Evolutionary conservation across 805 yeast species (phyloP).

Genomic region (Candida arabinofermentans): DNA sequence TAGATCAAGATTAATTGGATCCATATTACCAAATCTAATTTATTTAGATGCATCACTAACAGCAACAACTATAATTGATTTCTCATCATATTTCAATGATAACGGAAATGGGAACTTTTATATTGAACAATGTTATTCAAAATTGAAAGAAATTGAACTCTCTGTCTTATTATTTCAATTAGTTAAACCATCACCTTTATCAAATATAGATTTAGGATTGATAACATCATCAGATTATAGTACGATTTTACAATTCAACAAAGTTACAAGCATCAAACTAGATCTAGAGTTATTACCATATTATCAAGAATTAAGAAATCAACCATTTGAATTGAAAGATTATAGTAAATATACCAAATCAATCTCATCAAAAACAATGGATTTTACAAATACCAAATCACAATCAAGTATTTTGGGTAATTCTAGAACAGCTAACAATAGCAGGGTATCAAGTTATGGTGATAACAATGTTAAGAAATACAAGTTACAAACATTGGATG

Average conservation of each 20-base stretch:
- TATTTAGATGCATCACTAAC: slow-evolving; percentile 32
- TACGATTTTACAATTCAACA: not conserved
- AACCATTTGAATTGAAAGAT: slow-evolving; percentile 37
- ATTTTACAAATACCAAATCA: not conserved
- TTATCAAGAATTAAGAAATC: slow-evolving; percentile 26
- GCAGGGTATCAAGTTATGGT: not conserved
- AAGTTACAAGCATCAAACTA: slow-evolving; percentile 9
- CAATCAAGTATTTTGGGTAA: not conserved
- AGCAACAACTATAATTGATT: slow-evolving; percentile 15
- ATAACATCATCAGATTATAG: slow-evolving; percentile 9
- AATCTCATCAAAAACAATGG: slow-evolving; percentile 13
- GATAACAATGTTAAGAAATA: slow-evolving; percentile 34
- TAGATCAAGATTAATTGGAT: slow-evolving; percentile 68
- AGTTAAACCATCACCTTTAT: slow-evolving; percentile 21
- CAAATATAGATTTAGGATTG: not conserved
- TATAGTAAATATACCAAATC: slow-evolving; percentile 30
- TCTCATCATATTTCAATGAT: slow-evolving; percentile 17
- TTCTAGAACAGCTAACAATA: not conserved
- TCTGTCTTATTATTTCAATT: slow-evolving; percentile 28
- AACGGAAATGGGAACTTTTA: slow-evolving; percentile 5
- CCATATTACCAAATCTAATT: slow-evolving; percentile 45
- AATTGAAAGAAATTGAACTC: slow-evolving; percentile 26
- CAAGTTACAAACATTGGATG: slow-evolving; percentile 77
- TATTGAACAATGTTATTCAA: slow-evolving; percentile 15
- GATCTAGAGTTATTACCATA: slow-evolving; percentile 23